Conservation (phyloP, 2,329 filamentous ascomycete genomes). For the Colletotrichum tabaci region DNA sequence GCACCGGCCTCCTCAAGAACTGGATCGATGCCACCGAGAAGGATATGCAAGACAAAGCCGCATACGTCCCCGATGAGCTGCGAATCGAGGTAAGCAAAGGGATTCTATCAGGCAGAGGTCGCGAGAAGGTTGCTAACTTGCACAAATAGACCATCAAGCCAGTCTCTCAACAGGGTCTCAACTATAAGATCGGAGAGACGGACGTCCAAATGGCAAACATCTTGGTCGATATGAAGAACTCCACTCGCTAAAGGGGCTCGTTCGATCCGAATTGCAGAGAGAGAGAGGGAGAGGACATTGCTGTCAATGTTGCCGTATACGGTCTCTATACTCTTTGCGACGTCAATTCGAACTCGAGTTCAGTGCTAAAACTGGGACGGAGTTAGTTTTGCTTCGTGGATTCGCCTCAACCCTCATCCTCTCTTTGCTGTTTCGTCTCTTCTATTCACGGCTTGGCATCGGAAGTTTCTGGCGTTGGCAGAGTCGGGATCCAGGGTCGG, state of each 20-base stretch:
- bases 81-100: slow-evolving; percentile 3
- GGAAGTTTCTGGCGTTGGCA: background rate
- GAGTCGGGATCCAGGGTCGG: background rate
- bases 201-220: slow-evolving; percentile 1
- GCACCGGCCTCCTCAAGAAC: background rate
- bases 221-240: background rate
- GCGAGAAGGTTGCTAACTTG: background rate
- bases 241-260: background rate
- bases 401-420: background rate
- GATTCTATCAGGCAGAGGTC: background rate
- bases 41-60: background rate
- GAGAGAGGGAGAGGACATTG: background rate
- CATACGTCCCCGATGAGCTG: background rate
- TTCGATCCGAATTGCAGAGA: background rate
- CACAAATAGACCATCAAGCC: background rate
- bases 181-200: background rate
- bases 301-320: too few relatives aligned
- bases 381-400: background rate
- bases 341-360: background rate
- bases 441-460: background rate
- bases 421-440: background rate
- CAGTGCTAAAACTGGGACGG: background rate
- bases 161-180: background rate
- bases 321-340: background rate
- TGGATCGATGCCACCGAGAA: slow-evolving; percentile 16